Evolutionary conservation across 2,329 filamentous ascomycete genomes (phyloP).

Genomic region (Trichocomaceae sp.): DNA sequence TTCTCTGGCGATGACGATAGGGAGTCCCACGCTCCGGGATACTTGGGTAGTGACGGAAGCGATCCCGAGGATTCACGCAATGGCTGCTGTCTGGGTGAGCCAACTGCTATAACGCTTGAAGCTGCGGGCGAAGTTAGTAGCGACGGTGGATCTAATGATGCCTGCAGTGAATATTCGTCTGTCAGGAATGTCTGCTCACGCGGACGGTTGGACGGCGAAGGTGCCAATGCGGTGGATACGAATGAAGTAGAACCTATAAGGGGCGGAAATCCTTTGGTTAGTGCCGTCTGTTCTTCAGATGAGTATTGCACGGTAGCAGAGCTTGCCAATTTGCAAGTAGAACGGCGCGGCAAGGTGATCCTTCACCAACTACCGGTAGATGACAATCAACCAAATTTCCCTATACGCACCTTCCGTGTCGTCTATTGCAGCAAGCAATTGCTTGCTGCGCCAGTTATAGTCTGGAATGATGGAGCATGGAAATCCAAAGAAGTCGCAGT

Average conservation of each 20-base stretch:
- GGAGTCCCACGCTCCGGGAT: constrained; percentile 30
- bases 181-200: constrained; percentile 21
- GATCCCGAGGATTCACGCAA: constrained; percentile 23
- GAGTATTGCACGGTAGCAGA: neutral
- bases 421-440: constrained; percentile 43
- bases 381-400: neutral
- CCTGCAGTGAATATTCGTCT: constrained; percentile 27
- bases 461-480: constrained; percentile 43
- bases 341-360: neutral
- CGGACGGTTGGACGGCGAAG: constrained; percentile 29
- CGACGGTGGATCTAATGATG: constrained; percentile 22
- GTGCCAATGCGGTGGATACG: constrained; percentile 29
- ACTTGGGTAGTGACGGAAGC: constrained; percentile 28
- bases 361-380: neutral
- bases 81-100: constrained; percentile 26
- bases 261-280: constrained; percentile 11
- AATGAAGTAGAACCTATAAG: constrained; percentile 32
- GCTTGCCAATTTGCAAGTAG: neutral
- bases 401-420: constrained; percentile 40
- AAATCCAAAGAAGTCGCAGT: constrained; percentile 24
- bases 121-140: constrained; percentile 31
- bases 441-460: constrained; percentile 42
- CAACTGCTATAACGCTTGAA: constrained; percentile 30
- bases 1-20: constrained; percentile 33
- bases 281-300: constrained; percentile 1